Evolutionary conservation across 2,329 filamentous ascomycete genomes (phyloP).

Genomic region (Colletotrichum filicis): DNA sequence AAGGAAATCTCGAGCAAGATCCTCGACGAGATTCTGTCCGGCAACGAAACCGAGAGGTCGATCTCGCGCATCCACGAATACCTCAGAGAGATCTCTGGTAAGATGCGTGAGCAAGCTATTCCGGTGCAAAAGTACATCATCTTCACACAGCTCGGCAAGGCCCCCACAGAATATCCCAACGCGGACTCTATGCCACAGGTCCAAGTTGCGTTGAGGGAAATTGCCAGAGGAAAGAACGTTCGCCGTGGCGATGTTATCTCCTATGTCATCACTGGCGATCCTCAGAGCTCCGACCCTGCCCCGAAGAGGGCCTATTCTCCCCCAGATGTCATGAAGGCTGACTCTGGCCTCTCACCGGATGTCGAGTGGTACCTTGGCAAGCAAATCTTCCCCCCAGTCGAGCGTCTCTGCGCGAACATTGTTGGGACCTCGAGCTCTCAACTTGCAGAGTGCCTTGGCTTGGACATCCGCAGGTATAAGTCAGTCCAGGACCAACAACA

Average conservation of each 20-base stretch:
- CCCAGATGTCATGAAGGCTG: constrained; percentile 83
- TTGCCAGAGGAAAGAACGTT: constrained; percentile 86
- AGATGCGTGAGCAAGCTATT: constrained; percentile 85
- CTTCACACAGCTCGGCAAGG: constrained; percentile 96
- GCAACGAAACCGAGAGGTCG: constrained; percentile 89
- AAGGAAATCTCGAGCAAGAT: constrained; percentile 94
- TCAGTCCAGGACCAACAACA: constrained; percentile 56
- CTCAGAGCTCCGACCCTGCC: constrained; percentile 72
- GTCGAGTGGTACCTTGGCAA: constrained; percentile 99
- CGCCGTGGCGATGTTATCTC: constrained; percentile 96
- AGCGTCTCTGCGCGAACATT: constrained; percentile 97
- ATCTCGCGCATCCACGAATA: constrained; percentile 94
- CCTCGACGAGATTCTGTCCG: constrained; percentile 93
- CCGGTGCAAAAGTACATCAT: constrained; percentile 93
- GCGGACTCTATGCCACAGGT: constrained; percentile 96
- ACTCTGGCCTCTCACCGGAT: constrained; percentile 82
- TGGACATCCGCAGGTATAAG: constrained; percentile 89
- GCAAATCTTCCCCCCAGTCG: constrained; percentile 97
- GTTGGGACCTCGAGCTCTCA: constrained; percentile 89
- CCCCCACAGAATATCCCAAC: constrained; percentile 93
- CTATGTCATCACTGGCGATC: constrained; percentile 88
- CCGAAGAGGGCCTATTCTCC: constrained; percentile 91
- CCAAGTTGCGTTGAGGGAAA: constrained; percentile 90
- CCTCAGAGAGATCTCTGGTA: constrained; percentile 81
- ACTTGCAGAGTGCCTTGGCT: constrained; percentile 91